Base-by-base conservation (phyloP, 495 filamentous ascomycete genomes). In the Daldinia vernicosa region DNA sequence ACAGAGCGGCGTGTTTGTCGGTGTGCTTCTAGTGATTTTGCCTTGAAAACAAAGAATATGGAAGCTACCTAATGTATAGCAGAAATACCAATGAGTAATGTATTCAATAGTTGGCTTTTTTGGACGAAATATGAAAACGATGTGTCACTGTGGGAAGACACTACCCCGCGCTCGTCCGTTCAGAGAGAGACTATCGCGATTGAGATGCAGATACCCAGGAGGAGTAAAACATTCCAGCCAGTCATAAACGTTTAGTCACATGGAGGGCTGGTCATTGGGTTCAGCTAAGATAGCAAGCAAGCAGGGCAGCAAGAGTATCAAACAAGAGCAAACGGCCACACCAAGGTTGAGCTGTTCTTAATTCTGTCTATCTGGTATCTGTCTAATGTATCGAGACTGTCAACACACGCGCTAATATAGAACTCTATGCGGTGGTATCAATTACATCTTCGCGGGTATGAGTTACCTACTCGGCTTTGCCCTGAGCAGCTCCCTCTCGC, bases 391-490 rank as follows among this genome's bases (percentile, higher is more conserved):
- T 67, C 14, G 26, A 39, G 24, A 47, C 26, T 28, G 64, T 27
- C 35, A 61, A 72, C 51, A 28, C 22, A 30, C 50, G 55, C 55
- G 53, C 64, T 62, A 50, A 52, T 33, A 17, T 19, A 52, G 22
- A 61, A 57, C 24, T 68, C 64, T 68, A 65, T 61, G 33, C 33
- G 26, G 53, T 19, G 22, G 19, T 32, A 57, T 47, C 37, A 35
- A 45, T 39, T 26, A 59, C 2, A 39, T 59, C 22, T 26, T 69
- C 4, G 65, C 70, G 51, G 57, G 26, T 66, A 69, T 62, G 33
- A 73, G 66, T 66, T 57, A 69, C 56, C 63, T 57, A 69, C 56
- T 67, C 56, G 4, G 65, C 11, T 51, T 80, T 81, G 59, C 80
- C 79, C 50, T 76, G 45, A 53, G 70, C 73, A 6, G 74, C 70